These are phyloP conservation scores for Martensiomyces pterosporus DNA, from an alignment of 192 early-diverging fungal species.

Conservation along the genomic window DNA sequence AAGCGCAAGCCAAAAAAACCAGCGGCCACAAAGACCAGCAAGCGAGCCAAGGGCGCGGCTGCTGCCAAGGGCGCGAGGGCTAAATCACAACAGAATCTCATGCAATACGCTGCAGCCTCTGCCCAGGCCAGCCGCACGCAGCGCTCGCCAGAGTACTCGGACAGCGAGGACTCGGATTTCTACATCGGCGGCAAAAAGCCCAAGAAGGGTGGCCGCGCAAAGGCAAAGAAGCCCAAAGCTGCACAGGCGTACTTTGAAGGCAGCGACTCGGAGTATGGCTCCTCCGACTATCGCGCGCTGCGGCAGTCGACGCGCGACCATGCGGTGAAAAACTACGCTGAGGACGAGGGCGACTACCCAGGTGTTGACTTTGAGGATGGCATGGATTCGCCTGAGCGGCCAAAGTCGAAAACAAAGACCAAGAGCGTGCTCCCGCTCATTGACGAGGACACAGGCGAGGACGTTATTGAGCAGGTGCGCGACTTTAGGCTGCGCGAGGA, in stretches of 20 bases:
- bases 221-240: constrained; percentile 35
- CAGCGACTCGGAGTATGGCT: constrained; percentile 49
- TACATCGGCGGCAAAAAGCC: constrained; percentile 19
- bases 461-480: constrained; percentile 47
- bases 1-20: constrained; percentile 49
- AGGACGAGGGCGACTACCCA: constrained; percentile 39
- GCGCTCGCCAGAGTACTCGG: constrained; percentile 20
- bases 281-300: constrained; percentile 37
- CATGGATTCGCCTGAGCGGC: constrained; percentile 13
- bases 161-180: constrained; percentile 48
- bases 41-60: constrained; percentile 34
- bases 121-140: constrained; percentile 8
- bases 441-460: constrained; percentile 41
- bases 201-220: constrained; percentile 25
- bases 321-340: constrained; percentile 46
- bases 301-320: constrained; percentile 41
- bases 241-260: constrained; percentile 31
- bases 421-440: constrained; percentile 33
- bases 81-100: constrained; percentile 4
- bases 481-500: constrained; percentile 37
- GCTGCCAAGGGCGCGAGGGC: constrained; percentile 1
- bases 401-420: constrained; percentile 14
- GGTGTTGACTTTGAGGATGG: constrained; percentile 43
- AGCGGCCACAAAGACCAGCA: constrained; percentile 15
- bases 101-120: constrained; percentile 7